These are phyloP conservation scores for Alternaria sp. DNA, from an alignment of 2,329 filamentous ascomycete genomes.

Conservation along the genomic window DNA sequence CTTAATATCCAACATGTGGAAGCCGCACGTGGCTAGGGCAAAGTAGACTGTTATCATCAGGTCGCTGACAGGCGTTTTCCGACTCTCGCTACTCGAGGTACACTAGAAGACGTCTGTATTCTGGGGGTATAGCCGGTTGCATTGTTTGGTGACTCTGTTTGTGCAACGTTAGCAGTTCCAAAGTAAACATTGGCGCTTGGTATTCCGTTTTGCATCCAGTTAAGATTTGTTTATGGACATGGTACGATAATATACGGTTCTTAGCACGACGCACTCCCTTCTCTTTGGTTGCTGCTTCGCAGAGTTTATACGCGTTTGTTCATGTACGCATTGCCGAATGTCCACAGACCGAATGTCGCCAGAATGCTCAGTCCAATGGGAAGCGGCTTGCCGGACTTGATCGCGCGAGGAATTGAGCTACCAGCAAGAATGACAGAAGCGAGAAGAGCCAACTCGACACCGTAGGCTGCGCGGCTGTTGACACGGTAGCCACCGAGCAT, in stretches of 20 bases:
- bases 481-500: slow-evolving; percentile 83
- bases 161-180: background rate
- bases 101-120: background rate
- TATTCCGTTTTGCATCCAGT: background rate
- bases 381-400: slow-evolving; percentile 84
- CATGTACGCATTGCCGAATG: slow-evolving; percentile 76
- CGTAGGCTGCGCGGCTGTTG: slow-evolving; percentile 77
- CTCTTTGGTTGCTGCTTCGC: background rate
- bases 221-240: background rate
- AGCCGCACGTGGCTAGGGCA: background rate
- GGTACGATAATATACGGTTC: background rate
- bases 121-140: background rate
- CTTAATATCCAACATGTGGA: background rate
- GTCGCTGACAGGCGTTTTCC: background rate
- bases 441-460: slow-evolving; percentile 86
- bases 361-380: slow-evolving; percentile 80
- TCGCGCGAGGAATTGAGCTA: slow-evolving; percentile 83
- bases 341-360: slow-evolving; percentile 78
- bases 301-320: slow-evolving; percentile 8
- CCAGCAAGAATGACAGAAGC: slow-evolving; percentile 87
- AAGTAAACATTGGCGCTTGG: background rate
- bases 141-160: background rate
- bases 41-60: background rate
- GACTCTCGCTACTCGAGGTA: background rate
- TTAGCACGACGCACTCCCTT: background rate